Base-by-base conservation (phyloP, 192 early-diverging fungal species). In the Umbelopsis ramanniana region DNA sequence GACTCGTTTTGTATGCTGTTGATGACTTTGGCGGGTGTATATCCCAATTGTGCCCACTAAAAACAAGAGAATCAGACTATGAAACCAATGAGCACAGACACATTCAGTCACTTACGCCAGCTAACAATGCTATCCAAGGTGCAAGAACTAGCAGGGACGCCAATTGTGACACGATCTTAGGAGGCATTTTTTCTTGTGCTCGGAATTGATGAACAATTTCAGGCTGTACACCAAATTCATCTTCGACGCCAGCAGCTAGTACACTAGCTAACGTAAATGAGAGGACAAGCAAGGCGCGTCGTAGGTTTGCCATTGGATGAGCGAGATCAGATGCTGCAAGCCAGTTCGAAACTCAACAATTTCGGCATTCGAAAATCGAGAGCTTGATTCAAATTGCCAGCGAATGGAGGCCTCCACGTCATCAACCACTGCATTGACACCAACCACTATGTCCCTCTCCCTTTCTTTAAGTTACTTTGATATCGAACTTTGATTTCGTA, bases 201-300 rank as follows among this genome's bases (percentile, higher is more conserved):
- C 85, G 79, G 74, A 87, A 87, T 29, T 81, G 76, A 46, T 87
- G 85, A 68, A 83, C 70, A 47, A 87, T 87, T 57, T 87, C 85
- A 29, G 81, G 81, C 35, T 77, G 76, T 8, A 74, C 38, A 43
- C 67, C 78, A 73, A 67, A 77, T 22, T 74, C 70, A 46, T 79
- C 77, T 43, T 79, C 77, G 15, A 74, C 52, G 38, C 77, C 77
- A 38, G 77, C 77, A n/a, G 69, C 72, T 15, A 66, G 29, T 14
- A 69, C 77, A 45, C 29, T 21, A 38, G 66, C 68, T 17, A 68
- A 17, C n/a, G 57, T 63, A 17, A 37, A 38, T 26, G 29, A 37
- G 26, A 63, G 26, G 14, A 33, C 57, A 63, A 63, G 23, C 14
- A 63, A 38, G 15, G 57, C 33, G 26, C 57, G 57, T 63, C 33